Conservation (phyloP, 257 asterid species). For the Sherardia arvensis region DNA sequence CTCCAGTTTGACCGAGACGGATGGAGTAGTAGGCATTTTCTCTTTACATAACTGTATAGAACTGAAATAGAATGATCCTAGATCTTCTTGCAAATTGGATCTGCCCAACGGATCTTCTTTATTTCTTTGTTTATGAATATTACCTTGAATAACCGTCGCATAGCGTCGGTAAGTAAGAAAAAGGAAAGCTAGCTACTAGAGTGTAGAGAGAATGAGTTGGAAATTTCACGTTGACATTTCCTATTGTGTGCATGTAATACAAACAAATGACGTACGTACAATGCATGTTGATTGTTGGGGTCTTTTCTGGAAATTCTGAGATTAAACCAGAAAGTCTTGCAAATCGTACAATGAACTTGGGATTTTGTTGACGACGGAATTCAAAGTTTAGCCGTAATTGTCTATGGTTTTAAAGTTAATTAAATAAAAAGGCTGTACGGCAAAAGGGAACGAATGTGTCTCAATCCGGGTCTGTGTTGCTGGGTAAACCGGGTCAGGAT, state of each 20-base stretch:
- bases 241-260: background rate
- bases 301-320: background rate
- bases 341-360: conserved; percentile 8
- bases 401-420: too few relatives aligned
- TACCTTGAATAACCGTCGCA: background rate
- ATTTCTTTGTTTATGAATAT: too few relatives aligned
- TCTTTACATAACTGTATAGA: too few relatives aligned
- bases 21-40: too few relatives aligned
- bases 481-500: conserved; percentile 2
- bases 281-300: background rate
- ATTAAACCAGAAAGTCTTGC: background rate
- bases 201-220: too few relatives aligned
- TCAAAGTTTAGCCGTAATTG: background rate
- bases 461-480: background rate
- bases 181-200: too few relatives aligned
- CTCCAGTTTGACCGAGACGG: too few relatives aligned
- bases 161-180: background rate
- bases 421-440: background rate
- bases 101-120: too few relatives aligned
- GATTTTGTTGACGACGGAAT: background rate
- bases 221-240: background rate
- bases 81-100: background rate
- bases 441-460: background rate
- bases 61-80: too few relatives aligned
- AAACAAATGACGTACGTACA: background rate